Percentiles rank a stretch among this genome's conserved stretches.
phyloP scores from a whole-genome alignment of 179 eudicot species.

The Camellia oleifera region DNA sequence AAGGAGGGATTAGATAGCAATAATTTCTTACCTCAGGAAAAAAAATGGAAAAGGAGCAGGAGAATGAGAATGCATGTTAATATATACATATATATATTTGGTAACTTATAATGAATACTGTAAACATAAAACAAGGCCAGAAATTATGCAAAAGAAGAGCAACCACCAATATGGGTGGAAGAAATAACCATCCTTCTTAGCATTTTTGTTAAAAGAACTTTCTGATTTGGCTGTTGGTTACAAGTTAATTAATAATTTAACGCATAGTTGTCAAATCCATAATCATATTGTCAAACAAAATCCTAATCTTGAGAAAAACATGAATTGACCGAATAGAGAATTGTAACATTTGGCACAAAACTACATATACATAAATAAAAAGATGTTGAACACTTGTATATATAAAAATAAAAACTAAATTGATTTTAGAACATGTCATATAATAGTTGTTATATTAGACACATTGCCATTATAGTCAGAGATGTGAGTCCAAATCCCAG shows the following conservation, averaged over 20 bases:
- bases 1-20: constrained; percentile 1
- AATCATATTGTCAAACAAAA: too few species aligned
- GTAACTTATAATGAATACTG: background rate
- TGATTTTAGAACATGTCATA: too few species aligned
- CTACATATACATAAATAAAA: too few species aligned
- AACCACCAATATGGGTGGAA: background rate
- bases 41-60: background rate
- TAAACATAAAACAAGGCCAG: background rate
- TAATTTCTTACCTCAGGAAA: background rate
- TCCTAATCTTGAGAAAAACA: too few species aligned
- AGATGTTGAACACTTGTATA: too few species aligned
- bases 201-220: background rate
- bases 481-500: too few species aligned
- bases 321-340: too few species aligned
- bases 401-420: too few species aligned
- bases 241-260: constrained; percentile 2
- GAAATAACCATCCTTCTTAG: constrained; percentile 1
- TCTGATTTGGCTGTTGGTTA: background rate
- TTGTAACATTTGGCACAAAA: too few species aligned
- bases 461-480: too few species aligned
- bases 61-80: background rate
- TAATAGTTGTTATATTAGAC: too few species aligned
- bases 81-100: background rate
- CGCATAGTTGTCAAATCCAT: background rate
- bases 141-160: background rate